These are phyloP conservation scores for Sporothrix globosa DNA, from an alignment of 2,329 filamentous ascomycete genomes.

Conservation along the genomic window DNA sequence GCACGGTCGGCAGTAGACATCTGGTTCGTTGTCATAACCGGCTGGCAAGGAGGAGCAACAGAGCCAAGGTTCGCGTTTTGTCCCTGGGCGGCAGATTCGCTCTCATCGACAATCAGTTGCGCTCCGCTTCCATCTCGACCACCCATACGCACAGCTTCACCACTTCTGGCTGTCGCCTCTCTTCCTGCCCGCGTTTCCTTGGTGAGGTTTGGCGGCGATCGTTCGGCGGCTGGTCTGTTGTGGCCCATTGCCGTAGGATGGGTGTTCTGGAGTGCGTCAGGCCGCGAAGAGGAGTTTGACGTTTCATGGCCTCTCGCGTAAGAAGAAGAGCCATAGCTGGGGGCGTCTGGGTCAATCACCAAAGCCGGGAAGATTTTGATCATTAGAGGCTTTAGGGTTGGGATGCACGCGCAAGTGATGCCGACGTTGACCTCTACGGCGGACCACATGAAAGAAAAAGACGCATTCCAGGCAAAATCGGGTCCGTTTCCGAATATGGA, in stretches of 20 bases:
- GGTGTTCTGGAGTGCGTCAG: not conserved
- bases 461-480: constrained; percentile 73
- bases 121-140: not conserved
- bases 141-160: not conserved
- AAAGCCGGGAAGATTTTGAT: constrained; percentile 63
- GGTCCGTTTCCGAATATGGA: constrained; percentile 56
- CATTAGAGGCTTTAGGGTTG: constrained; percentile 84
- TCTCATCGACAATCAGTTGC: not conserved
- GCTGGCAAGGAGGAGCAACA: not conserved
- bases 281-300: constrained; percentile 19
- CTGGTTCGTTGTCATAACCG: not conserved
- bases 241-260: not conserved
- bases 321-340: constrained; percentile 40
- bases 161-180: not conserved
- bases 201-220: not conserved
- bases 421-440: constrained; percentile 89
- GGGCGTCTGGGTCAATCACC: constrained; percentile 57
- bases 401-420: constrained; percentile 90
- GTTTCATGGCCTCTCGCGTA: constrained; percentile 23
- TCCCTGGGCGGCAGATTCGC: not conserved
- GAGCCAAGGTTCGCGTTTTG: not conserved
- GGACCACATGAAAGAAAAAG: constrained; percentile 89
- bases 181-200: not conserved
- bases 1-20: constrained; percentile 1
- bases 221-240: not conserved